A percentile compares a stretch with the other conserved stretches of the same genome.
Evolutionary conservation across 371 early-diverging fungal species (phyloP).

Genomic region (Parasitella parasitica): DNA sequence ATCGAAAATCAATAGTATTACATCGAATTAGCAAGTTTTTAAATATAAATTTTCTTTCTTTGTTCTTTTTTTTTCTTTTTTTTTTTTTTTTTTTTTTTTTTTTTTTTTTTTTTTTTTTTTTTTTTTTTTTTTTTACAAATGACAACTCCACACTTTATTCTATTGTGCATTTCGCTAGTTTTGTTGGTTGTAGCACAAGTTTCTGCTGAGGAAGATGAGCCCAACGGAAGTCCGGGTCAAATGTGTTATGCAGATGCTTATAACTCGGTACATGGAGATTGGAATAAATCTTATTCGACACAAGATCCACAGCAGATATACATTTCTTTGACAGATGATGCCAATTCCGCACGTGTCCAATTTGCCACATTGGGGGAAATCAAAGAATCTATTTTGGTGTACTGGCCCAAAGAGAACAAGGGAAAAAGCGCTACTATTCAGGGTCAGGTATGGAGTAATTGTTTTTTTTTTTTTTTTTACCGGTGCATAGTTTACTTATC

Average conservation of each 20-base stretch:
- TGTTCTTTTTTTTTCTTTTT: background rate
- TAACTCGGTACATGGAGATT: slow-evolving; percentile 8
- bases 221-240: slow-evolving; percentile 17
- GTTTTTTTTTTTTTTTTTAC: background rate
- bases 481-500: background rate
- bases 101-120: background rate
- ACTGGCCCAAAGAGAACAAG: slow-evolving; percentile 32
- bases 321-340: slow-evolving; percentile 33
- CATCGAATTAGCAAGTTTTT: background rate
- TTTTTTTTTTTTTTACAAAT: background rate
- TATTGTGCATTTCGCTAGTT: background rate
- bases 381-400: slow-evolving; percentile 23
- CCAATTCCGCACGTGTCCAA: slow-evolving; percentile 36
- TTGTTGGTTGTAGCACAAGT: background rate
- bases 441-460: slow-evolving; percentile 7
- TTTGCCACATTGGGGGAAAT: slow-evolving; percentile 36
- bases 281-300: slow-evolving; percentile 24
- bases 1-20: background rate
- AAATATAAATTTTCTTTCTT: background rate
- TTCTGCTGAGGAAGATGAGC: background rate
- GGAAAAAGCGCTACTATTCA: background rate
- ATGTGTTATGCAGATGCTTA: slow-evolving; percentile 23
- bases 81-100: background rate
- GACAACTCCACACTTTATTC: background rate
- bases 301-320: slow-evolving; percentile 48